Conservation (phyloP, 164 flowering plant genomes). For the Vitis rotundifolia region DNA sequence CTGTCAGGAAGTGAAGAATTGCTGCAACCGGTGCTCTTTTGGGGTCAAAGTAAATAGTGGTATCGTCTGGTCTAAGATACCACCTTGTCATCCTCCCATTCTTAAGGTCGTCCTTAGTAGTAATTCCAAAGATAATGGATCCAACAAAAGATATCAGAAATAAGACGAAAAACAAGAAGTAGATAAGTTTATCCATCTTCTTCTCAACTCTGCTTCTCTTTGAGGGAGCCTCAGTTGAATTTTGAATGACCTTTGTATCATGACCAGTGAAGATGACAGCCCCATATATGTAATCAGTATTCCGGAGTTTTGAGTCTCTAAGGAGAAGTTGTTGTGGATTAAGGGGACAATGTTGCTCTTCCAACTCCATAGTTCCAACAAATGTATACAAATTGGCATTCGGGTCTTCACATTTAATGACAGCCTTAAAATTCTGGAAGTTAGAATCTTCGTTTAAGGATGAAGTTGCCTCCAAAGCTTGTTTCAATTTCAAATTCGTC, state of each 20-base stretch:
- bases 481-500: conserved; percentile 89
- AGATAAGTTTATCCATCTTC: conserved; percentile 79
- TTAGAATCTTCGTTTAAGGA: conserved; percentile 48
- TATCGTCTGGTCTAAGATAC: conserved; percentile 76
- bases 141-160: conserved; percentile 59
- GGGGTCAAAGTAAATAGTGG: conserved; percentile 65
- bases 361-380: conserved; percentile 77
- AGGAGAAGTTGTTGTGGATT: conserved; percentile 86
- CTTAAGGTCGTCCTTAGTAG: conserved; percentile 59
- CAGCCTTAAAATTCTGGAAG: conserved; percentile 64
- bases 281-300: conserved; percentile 84
- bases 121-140: conserved; percentile 71
- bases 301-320: conserved; percentile 91
- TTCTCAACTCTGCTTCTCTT: conserved; percentile 88
- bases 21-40: conserved; percentile 60
- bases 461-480: conserved; percentile 76
- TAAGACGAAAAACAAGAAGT: conserved; percentile 62
- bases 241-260: conserved; percentile 92
- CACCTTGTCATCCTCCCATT: conserved; percentile 63
- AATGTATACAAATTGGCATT: conserved; percentile 85
- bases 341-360: conserved; percentile 62
- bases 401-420: conserved; percentile 90
- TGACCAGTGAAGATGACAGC: conserved; percentile 88
- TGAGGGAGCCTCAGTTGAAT: conserved; percentile 85
- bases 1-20: conserved; percentile 69